Evolutionary conservation across 768 basidiomycete genomes (phyloP), one percentile per base, ranked within the genome.

Genomic region (Gymnopilus junonius): DNA sequence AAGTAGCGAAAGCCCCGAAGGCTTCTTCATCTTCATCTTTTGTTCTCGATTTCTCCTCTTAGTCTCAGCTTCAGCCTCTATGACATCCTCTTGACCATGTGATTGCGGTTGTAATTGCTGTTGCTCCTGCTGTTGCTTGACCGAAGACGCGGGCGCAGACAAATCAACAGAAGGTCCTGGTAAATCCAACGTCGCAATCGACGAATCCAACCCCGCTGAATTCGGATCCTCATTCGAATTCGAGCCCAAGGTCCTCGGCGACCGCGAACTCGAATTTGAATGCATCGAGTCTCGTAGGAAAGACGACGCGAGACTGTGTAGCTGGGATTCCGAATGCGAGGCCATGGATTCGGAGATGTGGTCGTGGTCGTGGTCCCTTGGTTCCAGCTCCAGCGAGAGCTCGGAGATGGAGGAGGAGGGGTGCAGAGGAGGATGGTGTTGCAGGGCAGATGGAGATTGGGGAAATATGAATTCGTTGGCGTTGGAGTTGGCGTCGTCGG

Each of bases 1-100:
- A 34, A 80, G 71, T 14, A 80, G 73, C 2, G 78, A 75, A 15
- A 82, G 67, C 2, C 81, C 81, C 3, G 82, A 82, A 2, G 74
- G 78, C 59, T 74, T 68, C 21, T 42, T 60, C 50, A 23, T 51
- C 54, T 56, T 68, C 55, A 58, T 55, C 15, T 65, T 56, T 20
- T 51, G 48, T n/a, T 32, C 32, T 51, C 20, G 11, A 29, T 32
- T 51, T 5, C 20, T 29, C 12, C 11, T 5, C 25, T 15, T 15
- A n/a, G 8, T 27, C 4, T 15, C 14, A 17, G 37, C 2, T 37
- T 8, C 25, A 4, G 1, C 45, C 27, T 31, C 11, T n/a, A 14
- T 15, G 17, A 7, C n/a, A 7, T n/a, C 11, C 40, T n/a, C 15
- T 42, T 42, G 40, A 42, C 40, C 40, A 14, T 10, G 15, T 42